These are phyloP conservation scores for Yamadazyma spencermartinsiae DNA, from an alignment of 1,139 yeast species.

Conservation along the genomic window DNA sequence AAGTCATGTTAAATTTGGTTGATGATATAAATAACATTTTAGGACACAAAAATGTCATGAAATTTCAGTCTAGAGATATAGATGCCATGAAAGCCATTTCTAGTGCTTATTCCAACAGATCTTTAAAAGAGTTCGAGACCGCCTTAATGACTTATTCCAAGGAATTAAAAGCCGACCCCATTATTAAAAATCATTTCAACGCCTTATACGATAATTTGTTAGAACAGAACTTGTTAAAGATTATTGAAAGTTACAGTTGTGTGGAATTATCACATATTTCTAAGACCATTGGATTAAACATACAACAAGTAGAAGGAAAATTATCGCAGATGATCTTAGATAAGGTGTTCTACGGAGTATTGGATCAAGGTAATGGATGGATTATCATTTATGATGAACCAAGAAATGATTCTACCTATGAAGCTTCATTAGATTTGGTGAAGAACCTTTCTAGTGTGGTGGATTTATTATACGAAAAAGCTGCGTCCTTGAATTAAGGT, in stretches of 20 bases:
- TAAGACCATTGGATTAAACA: conserved; percentile 81
- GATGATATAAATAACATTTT: conserved; percentile 83
- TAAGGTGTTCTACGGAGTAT: conserved; percentile 89
- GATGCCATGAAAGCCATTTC: conserved; percentile 97
- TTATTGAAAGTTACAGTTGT: conserved; percentile 93
- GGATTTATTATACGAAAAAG: conserved; percentile 91
- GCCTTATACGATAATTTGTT: conserved; percentile 90
- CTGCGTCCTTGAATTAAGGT: conserved; percentile 71
- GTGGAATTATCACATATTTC: conserved; percentile 92
- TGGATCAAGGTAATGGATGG: conserved; percentile 99
- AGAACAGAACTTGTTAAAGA: conserved; percentile 90
- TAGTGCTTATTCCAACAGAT: conserved; percentile 83
- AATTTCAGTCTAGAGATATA: conserved; percentile 68
- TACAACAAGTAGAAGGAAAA: conserved; percentile 90
- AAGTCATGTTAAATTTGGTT: conserved; percentile 86
- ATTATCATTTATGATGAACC: conserved; percentile 89
- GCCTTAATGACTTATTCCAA: conserved; percentile 68
- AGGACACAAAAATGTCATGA: conserved; percentile 75
- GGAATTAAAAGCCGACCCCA: conserved; percentile 83
- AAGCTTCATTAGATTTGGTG: conserved; percentile 81
- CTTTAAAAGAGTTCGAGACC: conserved; percentile 85
- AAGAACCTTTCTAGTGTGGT: conserved; percentile 87
- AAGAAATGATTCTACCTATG: conserved; percentile 84
- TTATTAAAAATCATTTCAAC: conserved; percentile 88
- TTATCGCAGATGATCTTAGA: conserved; percentile 95